Evolutionary conservation across 2,329 filamentous ascomycete genomes (phyloP).

Genomic region (Aspergillus ochraceus): DNA sequence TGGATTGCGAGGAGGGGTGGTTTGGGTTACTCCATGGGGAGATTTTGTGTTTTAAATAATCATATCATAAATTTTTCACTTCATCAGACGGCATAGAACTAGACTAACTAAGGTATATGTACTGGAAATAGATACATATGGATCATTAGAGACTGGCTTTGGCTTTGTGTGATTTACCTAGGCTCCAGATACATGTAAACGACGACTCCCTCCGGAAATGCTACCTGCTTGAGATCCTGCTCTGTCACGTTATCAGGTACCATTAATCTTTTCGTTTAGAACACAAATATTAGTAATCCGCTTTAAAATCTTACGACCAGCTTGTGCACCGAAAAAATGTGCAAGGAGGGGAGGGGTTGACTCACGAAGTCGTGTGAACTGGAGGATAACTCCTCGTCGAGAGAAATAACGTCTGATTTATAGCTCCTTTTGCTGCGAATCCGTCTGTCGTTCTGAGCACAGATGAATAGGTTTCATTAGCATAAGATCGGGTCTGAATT

Average conservation of each 20-base stretch:
- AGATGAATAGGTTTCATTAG: not conserved
- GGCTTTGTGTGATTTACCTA: no score
- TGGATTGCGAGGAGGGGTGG: slow-evolving; percentile 36
- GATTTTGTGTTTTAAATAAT: slow-evolving; percentile 37
- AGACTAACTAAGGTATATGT: not conserved
- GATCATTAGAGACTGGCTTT: no score
- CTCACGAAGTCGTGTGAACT: slow-evolving; percentile 17
- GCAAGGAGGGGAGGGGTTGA: no score
- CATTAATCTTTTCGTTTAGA: slow-evolving; percentile 7
- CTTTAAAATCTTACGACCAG: no score
- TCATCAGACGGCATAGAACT: no score
- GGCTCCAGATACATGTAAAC: slow-evolving; percentile 11
- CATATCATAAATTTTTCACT: not conserved
- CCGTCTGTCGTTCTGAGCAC: slow-evolving; percentile 7
- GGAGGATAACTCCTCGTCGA: slow-evolving; percentile 18
- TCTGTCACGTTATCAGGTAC: slow-evolving; percentile 9
- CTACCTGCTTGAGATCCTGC: slow-evolving; percentile 12
- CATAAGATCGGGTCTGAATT: not conserved
- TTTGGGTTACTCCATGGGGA: slow-evolving; percentile 40
- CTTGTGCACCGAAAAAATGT: no score
- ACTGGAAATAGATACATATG: not conserved
- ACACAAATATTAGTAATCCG: not conserved
- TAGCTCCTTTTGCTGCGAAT: slow-evolving; percentile 14
- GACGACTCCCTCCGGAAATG: slow-evolving; percentile 10
- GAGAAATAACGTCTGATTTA: slow-evolving; percentile 13